These are phyloP conservation scores for Acanthamoeba sp. DNA, from an alignment of 208 protist genomes.

Conservation along the genomic window DNA sequence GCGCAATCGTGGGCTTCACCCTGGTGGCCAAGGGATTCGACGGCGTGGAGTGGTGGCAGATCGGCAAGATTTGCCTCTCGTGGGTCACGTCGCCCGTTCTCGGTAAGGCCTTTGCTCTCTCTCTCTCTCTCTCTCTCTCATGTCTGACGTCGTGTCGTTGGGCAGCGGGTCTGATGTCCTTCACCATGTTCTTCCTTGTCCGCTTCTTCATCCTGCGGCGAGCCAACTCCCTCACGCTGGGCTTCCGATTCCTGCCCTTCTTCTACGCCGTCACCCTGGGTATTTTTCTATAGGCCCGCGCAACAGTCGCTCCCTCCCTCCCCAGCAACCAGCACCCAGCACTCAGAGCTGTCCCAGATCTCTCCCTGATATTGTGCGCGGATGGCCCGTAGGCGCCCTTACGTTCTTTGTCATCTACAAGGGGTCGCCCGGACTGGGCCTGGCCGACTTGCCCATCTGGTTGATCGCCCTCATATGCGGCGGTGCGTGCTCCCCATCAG, in stretches of 20 bases:
- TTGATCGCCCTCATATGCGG: background rate
- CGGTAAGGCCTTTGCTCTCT: background rate
- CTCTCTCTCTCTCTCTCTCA: background rate
- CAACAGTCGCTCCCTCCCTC: no score
- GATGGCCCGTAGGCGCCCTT: background rate
- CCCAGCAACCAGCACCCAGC: no score
- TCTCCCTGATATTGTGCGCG: no score
- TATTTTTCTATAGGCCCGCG: no score
- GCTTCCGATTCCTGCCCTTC: no score
- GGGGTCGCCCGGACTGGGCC: conserved; percentile 13
- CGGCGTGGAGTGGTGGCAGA: conserved; percentile 51
- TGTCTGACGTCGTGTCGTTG: background rate
- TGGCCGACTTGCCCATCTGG: background rate
- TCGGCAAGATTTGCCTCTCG: conserved; percentile 24
- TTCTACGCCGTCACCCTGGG: no score
- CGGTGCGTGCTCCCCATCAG: background rate
- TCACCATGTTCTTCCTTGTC: background rate
- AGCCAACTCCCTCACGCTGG: background rate
- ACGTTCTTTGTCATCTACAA: conserved; percentile 55
- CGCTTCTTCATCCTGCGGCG: conserved; percentile 16
- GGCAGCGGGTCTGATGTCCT: background rate
- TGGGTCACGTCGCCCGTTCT: conserved; percentile 31
- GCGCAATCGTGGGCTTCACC: conserved; percentile 70
- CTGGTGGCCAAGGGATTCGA: conserved; percentile 32
- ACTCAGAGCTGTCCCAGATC: no score